Conservation (phyloP, 176 grass and related monocot genomes). For the Triticum urartu region DNA sequence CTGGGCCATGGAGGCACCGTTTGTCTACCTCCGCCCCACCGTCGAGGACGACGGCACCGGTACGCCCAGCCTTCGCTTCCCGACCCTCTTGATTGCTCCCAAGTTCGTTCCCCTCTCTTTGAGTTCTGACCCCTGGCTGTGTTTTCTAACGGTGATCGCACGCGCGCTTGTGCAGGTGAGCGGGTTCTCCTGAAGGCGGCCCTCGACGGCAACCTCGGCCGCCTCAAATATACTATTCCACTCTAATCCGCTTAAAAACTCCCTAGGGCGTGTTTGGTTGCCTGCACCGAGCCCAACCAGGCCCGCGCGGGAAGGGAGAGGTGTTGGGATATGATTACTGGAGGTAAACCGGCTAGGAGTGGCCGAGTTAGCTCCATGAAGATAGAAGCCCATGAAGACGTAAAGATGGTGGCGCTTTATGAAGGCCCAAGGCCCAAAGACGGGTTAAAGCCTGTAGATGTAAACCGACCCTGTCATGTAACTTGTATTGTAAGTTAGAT, state of each 20-base stretch:
- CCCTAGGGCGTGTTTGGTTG: too few species aligned
- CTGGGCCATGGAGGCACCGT: background rate
- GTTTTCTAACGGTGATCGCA: background rate
- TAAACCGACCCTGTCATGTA: too few species aligned
- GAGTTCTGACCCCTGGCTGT: background rate
- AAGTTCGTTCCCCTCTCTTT: background rate
- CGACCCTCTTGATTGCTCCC: background rate
- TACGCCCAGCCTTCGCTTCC: background rate
- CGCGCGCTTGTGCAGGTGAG: background rate
- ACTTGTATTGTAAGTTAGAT: too few species aligned
- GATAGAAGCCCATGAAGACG: too few species aligned
- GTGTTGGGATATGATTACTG: too few species aligned
- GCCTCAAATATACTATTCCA: background rate
- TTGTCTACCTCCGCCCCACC: slow-evolving; percentile 1
- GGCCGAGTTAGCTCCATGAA: too few species aligned
- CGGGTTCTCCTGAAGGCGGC: background rate
- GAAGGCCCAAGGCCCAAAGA: too few species aligned
- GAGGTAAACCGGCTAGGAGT: too few species aligned
- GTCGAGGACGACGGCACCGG: background rate
- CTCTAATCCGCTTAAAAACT: background rate
- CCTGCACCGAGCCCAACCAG: too few species aligned
- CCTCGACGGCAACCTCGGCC: background rate
- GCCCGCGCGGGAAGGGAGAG: too few species aligned
- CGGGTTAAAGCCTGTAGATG: too few species aligned
- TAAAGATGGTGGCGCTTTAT: too few species aligned